A percentile compares a stretch with the other conserved stretches of the same genome.
Evolutionary conservation across 371 early-diverging fungal species (phyloP).

Genomic region (Basidiobolus meristosporus): DNA sequence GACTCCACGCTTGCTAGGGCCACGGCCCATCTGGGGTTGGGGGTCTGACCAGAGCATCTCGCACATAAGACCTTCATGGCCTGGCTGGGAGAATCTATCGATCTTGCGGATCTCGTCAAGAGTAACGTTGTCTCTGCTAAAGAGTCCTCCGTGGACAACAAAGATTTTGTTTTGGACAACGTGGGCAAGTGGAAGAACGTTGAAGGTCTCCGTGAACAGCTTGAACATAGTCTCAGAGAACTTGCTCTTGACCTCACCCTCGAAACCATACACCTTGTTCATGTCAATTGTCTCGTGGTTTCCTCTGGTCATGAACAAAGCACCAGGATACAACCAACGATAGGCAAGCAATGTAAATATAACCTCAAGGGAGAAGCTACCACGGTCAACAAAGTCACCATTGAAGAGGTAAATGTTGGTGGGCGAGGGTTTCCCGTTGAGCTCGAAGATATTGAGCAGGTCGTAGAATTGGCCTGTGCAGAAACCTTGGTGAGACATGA

Average conservation of each 20-base stretch:
- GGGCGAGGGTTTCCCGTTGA: constrained; percentile 71
- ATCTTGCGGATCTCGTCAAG: constrained; percentile 81
- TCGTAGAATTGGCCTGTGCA: constrained; percentile 86
- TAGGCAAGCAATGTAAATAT: constrained; percentile 84
- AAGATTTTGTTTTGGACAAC: constrained; percentile 82
- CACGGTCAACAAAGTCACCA: constrained; percentile 99
- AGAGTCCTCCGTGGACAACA: constrained; percentile 96
- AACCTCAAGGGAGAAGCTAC: constrained; percentile 97
- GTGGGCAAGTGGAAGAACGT: constrained; percentile 85
- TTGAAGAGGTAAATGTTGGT: constrained; percentile 82
- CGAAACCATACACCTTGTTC: constrained; percentile 97
- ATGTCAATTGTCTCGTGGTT: constrained; percentile 98
- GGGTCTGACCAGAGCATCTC: constrained; percentile 98
- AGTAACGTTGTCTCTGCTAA: constrained; percentile 78
- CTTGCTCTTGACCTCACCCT: constrained; percentile 93
- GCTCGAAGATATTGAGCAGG: constrained; percentile 79
- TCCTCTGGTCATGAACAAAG: constrained; percentile 82
- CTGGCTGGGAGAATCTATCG: constrained; percentile 57
- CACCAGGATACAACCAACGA: constrained; percentile 77
- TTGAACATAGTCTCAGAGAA: constrained; percentile 78
- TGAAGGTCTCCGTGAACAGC: constrained; percentile 86
- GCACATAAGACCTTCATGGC: constrained; percentile 60
- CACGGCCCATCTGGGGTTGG: constrained; percentile 35
- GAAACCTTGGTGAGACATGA: not conserved
- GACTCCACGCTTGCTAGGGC: constrained; percentile 79